These are phyloP conservation scores for Daldinia sp. DNA, from an alignment of 2,329 filamentous ascomycete species.

Conservation along the genomic window DNA sequence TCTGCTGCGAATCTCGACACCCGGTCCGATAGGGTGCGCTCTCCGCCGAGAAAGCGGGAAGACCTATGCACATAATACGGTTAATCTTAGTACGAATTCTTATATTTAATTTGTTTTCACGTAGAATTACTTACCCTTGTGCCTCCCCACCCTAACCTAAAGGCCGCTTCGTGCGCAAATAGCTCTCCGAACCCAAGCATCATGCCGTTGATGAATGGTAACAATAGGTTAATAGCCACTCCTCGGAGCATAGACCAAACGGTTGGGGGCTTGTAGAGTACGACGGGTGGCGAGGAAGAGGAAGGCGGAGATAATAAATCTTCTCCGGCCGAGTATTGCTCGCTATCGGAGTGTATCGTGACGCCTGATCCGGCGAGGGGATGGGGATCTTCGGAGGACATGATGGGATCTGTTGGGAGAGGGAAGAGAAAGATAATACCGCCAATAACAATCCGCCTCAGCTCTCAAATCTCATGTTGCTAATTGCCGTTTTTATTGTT, in stretches of 20 bases:
- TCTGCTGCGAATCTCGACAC: slow-evolving; percentile 82
- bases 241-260: slow-evolving; percentile 87
- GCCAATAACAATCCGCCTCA: not conserved
- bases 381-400: slow-evolving; percentile 65
- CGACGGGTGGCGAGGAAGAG: slow-evolving; percentile 74
- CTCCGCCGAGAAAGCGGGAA: slow-evolving; percentile 71
- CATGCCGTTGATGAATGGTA: slow-evolving; percentile 97
- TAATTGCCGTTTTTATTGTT: not conserved
- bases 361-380: slow-evolving; percentile 78
- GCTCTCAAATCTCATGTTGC: slow-evolving; percentile 15
- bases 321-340: slow-evolving; percentile 79
- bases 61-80: slow-evolving; percentile 58
- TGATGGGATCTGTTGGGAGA: slow-evolving; percentile 50
- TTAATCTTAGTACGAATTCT: not conserved
- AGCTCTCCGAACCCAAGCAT: slow-evolving; percentile 98
- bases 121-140: slow-evolving; percentile 78
- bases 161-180: slow-evolving; percentile 95
- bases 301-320: slow-evolving; percentile 72
- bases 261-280: slow-evolving; percentile 90
- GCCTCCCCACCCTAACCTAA: slow-evolving; percentile 89
- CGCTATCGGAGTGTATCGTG: slow-evolving; percentile 85
- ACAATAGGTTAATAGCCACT: slow-evolving; percentile 92
- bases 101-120: not conserved
- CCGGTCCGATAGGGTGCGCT: slow-evolving; percentile 78
- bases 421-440: not conserved